These are phyloP conservation scores for Kodamaea sagamina DNA, from an alignment of 805 yeast species.

Conservation along the genomic window DNA sequence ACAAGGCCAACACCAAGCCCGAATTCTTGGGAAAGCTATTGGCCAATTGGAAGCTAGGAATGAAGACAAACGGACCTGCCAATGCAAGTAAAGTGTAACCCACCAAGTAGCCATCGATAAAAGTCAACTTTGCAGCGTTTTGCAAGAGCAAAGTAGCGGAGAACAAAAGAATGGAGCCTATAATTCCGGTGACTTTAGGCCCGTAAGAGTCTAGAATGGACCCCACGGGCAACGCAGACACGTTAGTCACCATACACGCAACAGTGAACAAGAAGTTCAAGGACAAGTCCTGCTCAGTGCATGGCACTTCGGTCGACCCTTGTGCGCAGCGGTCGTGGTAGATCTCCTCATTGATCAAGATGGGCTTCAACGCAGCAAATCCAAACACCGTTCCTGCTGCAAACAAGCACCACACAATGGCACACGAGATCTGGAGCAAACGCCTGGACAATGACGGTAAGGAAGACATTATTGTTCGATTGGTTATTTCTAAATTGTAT, in stretches of 20 bases:
- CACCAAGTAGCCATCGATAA: constrained; percentile 61
- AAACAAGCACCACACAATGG: constrained; percentile 55
- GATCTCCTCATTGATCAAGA: constrained; percentile 49
- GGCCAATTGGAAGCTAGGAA: constrained; percentile 86
- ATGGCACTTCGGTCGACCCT: constrained; percentile 32
- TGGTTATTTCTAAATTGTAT: too few species aligned
- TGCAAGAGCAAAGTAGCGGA: constrained; percentile 55
- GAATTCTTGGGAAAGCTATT: constrained; percentile 46
- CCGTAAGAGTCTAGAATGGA: constrained; percentile 75
- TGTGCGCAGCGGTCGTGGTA: constrained; percentile 45
- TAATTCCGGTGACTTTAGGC: constrained; percentile 73
- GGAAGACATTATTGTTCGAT: constrained; percentile 5
- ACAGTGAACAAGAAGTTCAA: constrained; percentile 80
- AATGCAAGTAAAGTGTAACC: constrained; percentile 81
- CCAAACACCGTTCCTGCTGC: constrained; percentile 63
- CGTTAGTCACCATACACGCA: constrained; percentile 85
- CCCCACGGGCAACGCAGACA: constrained; percentile 82
- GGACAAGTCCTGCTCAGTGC: constrained; percentile 79
- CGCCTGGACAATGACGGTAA: constrained; percentile 15
- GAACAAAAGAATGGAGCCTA: constrained; percentile 65
- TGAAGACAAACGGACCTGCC: constrained; percentile 93
- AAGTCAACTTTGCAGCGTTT: constrained; percentile 33
- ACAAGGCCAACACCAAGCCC: constrained; percentile 32
- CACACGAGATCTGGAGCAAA: constrained; percentile 46
- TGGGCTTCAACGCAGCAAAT: constrained; percentile 60